A percentile compares a stretch with the other conserved stretches of the same genome.
Conservation (phyloP, 2,329 filamentous ascomycete genomes). For the Stagonosporopsis cucurbitacearum region DNA sequence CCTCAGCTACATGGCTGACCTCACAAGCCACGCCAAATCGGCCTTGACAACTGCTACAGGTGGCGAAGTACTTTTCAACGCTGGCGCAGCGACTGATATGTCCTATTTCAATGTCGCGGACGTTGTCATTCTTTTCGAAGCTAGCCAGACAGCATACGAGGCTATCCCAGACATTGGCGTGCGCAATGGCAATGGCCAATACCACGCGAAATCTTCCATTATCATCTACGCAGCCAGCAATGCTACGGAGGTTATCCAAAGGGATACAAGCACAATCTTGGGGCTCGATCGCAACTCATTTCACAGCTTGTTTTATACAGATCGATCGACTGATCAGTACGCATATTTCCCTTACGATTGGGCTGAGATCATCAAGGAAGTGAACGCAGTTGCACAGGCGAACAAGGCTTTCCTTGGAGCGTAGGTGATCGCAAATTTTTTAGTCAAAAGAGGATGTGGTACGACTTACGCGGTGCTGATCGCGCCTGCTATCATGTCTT, state of each 20-base stretch:
- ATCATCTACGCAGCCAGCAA: conserved; percentile 16
- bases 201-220: conserved; percentile 10
- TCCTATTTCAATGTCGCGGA: conserved; percentile 16
- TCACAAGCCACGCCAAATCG: conserved; percentile 10
- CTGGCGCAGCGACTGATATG: conserved; percentile 8
- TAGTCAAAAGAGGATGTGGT: no score
- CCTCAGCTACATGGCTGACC: conserved; percentile 15
- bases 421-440: no score
- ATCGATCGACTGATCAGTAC: conserved; percentile 11
- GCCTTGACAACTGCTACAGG: conserved; percentile 7
- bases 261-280: conserved; percentile 11
- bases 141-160: conserved; percentile 3
- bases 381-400: conserved; percentile 15
- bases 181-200: conserved; percentile 15
- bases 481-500: no score
- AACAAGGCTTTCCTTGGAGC: conserved; percentile 14
- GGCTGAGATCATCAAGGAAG: conserved; percentile 17
- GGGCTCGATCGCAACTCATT: conserved; percentile 11
- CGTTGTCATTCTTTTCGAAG: conserved; percentile 9
- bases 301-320: conserved; percentile 18
- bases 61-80: conserved; percentile 16
- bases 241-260: conserved; percentile 6
- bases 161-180: conserved; percentile 14
- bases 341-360: conserved; percentile 16
- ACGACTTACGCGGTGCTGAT: no score